A percentile compares a stretch with the other conserved stretches of the same genome.
These are phyloP conservation scores for Rhodotorula taiwanensis DNA, from an alignment of 768 basidiomycete species.

Conservation along the genomic window DNA sequence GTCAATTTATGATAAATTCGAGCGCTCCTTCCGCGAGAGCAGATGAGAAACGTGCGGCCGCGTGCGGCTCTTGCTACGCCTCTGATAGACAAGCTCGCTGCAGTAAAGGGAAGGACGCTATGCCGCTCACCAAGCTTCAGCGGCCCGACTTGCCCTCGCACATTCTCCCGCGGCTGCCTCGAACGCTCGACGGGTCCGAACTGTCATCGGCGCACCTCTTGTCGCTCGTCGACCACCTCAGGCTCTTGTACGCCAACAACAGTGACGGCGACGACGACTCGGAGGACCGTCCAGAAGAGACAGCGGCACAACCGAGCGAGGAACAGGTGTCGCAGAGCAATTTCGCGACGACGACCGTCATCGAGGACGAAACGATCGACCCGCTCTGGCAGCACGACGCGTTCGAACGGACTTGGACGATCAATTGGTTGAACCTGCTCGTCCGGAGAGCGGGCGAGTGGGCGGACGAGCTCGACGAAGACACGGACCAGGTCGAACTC, in stretches of 20 bases:
- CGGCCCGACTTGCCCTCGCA: constrained; percentile 19
- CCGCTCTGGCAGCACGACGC: constrained; percentile 27
- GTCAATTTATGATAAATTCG: too few species aligned
- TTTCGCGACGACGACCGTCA: not conserved
- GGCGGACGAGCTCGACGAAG: constrained; percentile 8
- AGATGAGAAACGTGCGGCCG: too few species aligned
- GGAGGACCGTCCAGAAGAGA: not conserved
- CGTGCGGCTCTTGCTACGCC: too few species aligned
- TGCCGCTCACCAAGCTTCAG: not conserved
- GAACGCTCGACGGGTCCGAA: not conserved
- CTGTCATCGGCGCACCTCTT: constrained; percentile 13
- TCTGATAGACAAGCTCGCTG: too few species aligned
- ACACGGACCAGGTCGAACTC: constrained; percentile 2
- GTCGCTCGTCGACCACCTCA: constrained; percentile 20
- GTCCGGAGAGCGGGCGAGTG: constrained; percentile 23
- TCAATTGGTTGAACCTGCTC: constrained; percentile 23
- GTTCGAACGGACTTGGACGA: constrained; percentile 25
- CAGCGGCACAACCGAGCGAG: not conserved
- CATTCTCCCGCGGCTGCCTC: constrained; percentile 17
- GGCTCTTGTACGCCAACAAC: constrained; percentile 19
- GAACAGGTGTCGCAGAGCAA: too few species aligned
- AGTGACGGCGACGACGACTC: constrained; percentile 1
- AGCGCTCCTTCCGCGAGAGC: too few species aligned
- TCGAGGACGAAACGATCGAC: constrained; percentile 15
- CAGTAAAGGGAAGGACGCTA: too few species aligned